Evolutionary conservation across 148 eudicot genomes (phyloP), one percentile per base, ranked within the genome.

Genomic region (Amaranthus hypochondriacus): DNA sequence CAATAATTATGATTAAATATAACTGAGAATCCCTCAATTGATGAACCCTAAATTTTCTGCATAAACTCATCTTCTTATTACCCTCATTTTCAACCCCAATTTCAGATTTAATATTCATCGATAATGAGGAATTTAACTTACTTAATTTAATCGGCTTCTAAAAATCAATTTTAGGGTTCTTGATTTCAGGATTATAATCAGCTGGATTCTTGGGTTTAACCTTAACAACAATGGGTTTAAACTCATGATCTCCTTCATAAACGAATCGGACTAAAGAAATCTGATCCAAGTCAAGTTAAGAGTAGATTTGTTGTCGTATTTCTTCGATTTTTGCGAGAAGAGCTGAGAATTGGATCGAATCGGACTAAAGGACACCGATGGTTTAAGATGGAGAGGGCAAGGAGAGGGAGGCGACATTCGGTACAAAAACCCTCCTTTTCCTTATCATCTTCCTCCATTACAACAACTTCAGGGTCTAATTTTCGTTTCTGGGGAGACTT

Each of bases 341-440:
- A 6, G 81, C 74, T 3, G 81, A 56, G 79, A 83, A 83, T 21
- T 76, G 75, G 50, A 18, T 18, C 18, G 18, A 18, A 18, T 18
- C 18, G 18, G 18, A 18, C 18, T 18, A 18, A 18, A 18, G 18
- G 18, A 18, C 18, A 18, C 18, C 18, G 18, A 18, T 18, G 18
- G 18, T 18, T 18, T 18, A 18, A 18, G 18, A 18, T 18, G 18
- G 18, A 18, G 18, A 18, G 18, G 18, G 18, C 18, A 18, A 18
- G 18, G 18, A 18, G 18, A 18, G 18, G 18, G 18, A 18, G 18
- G 18, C 18, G 18, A 18, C 18, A 18, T 18, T 18, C 18, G 18
- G 18, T 18, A 18, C 18, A 91, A 86, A 80, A 89, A 9, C 89
- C 92, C 28, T 89, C 87, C 77, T 80, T 86, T 47, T 90, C 87